Evolutionary conservation across 306 rosid species (phyloP), one percentile per base, ranked within the genome.

Genomic region (Sophora flavescens): DNA sequence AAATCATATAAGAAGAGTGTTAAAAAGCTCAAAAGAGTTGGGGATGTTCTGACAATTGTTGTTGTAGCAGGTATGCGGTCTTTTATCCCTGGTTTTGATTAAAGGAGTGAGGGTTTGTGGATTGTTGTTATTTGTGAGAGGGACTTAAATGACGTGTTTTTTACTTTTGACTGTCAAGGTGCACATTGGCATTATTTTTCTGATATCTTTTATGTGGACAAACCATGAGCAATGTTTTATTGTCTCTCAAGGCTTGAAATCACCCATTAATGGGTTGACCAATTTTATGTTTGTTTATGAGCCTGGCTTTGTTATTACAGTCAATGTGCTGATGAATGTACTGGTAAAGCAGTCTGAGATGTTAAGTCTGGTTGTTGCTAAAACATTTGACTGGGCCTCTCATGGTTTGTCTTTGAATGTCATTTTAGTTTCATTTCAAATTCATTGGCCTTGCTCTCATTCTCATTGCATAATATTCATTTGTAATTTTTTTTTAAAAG

Each of bases 1-100:
- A 92, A 89, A 84, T 95, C 97, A 1, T 87, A 90, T 68, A 92
- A 89, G 91, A 80, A 87, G 81, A 87, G 85, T 47, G 97, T 89
- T 71, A 26, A 39, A 15, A 56, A 66, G 5, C 63, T 95, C 70
- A 92, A 84, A 75, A 85, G 73, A 77, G 6, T 92, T n/a, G 97
- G 97, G 51, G 87, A 95, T 69, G 84, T 88, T 58, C 85, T 92
- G 47, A 95, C 96, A 3, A 54, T 89, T 52, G 90, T 86, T 33
- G 92, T 90, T 15, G 91, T 83, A 53, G 96, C 96, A 50, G 93
- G 89, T 86, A 86, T 66, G 62, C 3, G 15, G 10, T 51, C 61
- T 80, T 71, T 74, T 47, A 42, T 67, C 44, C 52, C 68, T 76
- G 11, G 2, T 74, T 78, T 61, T 63, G 48, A 42, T 42, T 35